Conservation (phyloP, 306 rosid species). For the Quercus wislizeni region DNA sequence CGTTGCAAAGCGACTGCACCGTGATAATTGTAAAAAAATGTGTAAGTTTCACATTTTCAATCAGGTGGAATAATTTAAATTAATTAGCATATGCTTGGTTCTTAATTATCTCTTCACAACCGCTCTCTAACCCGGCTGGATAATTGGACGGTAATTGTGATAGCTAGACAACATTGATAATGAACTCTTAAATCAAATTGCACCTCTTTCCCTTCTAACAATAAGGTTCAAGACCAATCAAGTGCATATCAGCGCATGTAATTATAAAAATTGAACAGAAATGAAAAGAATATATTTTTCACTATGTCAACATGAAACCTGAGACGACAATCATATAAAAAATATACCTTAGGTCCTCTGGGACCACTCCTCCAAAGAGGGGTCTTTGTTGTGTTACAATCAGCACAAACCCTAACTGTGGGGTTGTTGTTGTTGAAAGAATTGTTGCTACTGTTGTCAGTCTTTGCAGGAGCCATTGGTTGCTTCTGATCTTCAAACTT, state of each 20-base stretch:
- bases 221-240: too few relatives aligned
- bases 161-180: too few relatives aligned
- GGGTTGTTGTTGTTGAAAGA: conserved; percentile 22
- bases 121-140: too few relatives aligned
- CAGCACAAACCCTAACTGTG: conserved; percentile 82
- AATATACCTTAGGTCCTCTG: conserved; percentile 87
- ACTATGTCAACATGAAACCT: neutral
- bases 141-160: too few relatives aligned
- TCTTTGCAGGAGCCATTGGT: conserved; percentile 26
- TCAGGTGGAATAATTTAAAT: too few relatives aligned
- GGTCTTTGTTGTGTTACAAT: conserved; percentile 91
- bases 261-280: too few relatives aligned
- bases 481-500: conserved; percentile 47
- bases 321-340: neutral
- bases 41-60: neutral
- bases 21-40: neutral
- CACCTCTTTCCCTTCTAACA: too few relatives aligned
- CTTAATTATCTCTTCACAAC: too few relatives aligned
- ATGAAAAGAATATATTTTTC: too few relatives aligned
- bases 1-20: conserved; percentile 85
- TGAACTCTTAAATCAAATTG: too few relatives aligned
- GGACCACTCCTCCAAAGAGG: conserved; percentile 99
- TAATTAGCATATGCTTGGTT: too few relatives aligned
- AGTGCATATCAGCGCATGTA: too few relatives aligned
- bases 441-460: conserved; percentile 32